Evolutionary conservation across 441 rosid species (phyloP), one percentile per base, ranked within the genome.

Genomic region (Isatis lusitanica): DNA sequence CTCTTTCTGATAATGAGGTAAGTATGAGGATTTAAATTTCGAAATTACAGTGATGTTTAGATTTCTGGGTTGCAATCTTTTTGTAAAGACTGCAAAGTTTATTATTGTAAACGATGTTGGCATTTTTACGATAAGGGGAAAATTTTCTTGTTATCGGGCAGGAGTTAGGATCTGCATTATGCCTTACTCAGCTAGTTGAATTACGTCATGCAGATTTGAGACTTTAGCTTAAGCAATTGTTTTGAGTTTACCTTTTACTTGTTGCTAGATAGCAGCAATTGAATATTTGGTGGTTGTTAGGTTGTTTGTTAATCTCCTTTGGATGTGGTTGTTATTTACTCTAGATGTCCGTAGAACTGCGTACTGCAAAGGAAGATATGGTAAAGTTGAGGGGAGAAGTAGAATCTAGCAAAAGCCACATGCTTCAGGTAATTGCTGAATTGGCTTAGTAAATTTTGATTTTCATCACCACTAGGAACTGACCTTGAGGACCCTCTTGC

Each of bases 401-500:
- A 40, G 88, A 83, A 68, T 90, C 93, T 73, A 86, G 85, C 86
- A 89, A 85, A 84, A 91, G 86, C 65, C 98, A 96, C 86, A 96
- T 96, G 99, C 80, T 90, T 71, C 98, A 94, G 99, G 98, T 94
- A 82, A 71, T 51, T 77, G 16, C 42, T 40, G 60, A 56, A 76
- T 58, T 57, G 36, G 17, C 75, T n/a, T 69, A 13, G 60, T 44
- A 74, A 21, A 39, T 30, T 68, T 68, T 68, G 36, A 12, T 36
- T 48, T 21, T 48, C 21, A 21, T 57, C 7, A 39, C 69, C 53
- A 70, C 71, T 24, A 53, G 36, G 40, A 68, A 46, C 69, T 78
- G 30, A 71, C 46, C 63, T 21, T 63, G 61, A 17, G 75, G 52
- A 71, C 39, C 56, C 44, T 74, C 75, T 74, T 83, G 83, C 91